Conservation (phyloP, 805 yeast species). For the Danielia oregonensis region DNA sequence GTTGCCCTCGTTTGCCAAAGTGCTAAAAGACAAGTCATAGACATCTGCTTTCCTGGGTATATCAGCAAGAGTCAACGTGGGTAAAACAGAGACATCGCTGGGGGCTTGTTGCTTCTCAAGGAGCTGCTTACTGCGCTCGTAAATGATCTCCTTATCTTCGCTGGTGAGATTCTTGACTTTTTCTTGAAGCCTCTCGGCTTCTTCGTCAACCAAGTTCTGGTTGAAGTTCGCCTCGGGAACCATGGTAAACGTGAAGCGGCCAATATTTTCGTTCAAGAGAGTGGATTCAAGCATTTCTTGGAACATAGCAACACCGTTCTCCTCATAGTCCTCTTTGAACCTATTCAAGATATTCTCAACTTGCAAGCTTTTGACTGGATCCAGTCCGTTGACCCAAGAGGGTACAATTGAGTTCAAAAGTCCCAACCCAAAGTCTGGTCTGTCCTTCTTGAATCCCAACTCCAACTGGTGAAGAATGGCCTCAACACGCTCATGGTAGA, state of each 20-base stretch:
- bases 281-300: constrained; percentile 53
- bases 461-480: constrained; percentile 90
- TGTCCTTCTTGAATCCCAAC: constrained; percentile 76
- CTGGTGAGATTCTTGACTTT: constrained; percentile 45
- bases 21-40: constrained; percentile 24
- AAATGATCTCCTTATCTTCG: constrained; percentile 55
- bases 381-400: constrained; percentile 79
- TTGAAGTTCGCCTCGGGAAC: constrained; percentile 61
- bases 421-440: constrained; percentile 84
- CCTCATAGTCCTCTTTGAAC: constrained; percentile 59
- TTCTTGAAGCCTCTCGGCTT: constrained; percentile 44
- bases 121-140: constrained; percentile 55
- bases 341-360: constrained; percentile 56
- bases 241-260: constrained; percentile 73
- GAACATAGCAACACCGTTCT: constrained; percentile 51
- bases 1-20: constrained; percentile 27
- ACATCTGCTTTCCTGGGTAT: constrained; percentile 56
- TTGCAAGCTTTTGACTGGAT: constrained; percentile 66
- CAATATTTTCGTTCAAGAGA: constrained; percentile 42
- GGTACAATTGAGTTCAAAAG: constrained; percentile 72
- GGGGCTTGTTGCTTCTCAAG: constrained; percentile 59
- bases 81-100: constrained; percentile 77
- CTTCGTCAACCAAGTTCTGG: constrained; percentile 49
- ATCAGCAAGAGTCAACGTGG: constrained; percentile 71
- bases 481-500: constrained; percentile 50